phyloP scores from a whole-genome alignment of 106 monocot genomes.

The Chionographis japonica region DNA sequence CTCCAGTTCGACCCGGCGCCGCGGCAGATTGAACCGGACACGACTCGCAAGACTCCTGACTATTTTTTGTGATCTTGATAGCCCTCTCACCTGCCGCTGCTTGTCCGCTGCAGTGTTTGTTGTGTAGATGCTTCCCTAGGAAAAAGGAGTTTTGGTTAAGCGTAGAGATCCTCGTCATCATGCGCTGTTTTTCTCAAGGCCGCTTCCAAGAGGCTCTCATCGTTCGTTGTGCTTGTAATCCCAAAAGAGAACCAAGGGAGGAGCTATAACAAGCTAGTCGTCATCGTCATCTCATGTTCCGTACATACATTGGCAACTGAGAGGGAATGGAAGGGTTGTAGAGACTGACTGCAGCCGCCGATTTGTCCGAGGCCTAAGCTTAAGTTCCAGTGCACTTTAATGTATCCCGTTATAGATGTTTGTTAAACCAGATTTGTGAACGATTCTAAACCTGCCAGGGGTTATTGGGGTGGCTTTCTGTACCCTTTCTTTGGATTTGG shows the following conservation, averaged over 20 bases:
- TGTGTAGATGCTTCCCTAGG: background rate
- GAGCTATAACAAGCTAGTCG: constrained; percentile 10
- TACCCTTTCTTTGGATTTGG: too few relatives aligned
- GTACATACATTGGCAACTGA: background rate
- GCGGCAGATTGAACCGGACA: constrained; percentile 42
- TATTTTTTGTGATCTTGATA: constrained; percentile 36
- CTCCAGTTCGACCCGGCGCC: constrained; percentile 53
- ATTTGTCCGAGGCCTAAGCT: too few relatives aligned
- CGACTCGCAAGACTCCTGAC: constrained; percentile 43
- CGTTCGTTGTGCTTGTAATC: constrained; percentile 1
- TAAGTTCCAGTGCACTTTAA: too few relatives aligned
- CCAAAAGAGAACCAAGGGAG: background rate
- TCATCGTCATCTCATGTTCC: background rate
- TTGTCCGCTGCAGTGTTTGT: constrained; percentile 4
- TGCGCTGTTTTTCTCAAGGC: background rate
- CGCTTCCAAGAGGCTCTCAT: background rate
- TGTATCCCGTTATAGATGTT: too few relatives aligned
- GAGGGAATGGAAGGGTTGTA: background rate
- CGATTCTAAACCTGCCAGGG: too few relatives aligned
- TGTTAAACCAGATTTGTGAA: too few relatives aligned
- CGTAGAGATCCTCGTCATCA: constrained; percentile 5
- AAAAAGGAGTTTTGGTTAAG: background rate
- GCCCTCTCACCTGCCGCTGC: background rate
- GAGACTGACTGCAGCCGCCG: too few relatives aligned
- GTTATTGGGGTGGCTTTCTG: too few relatives aligned